Conservation (phyloP, 805 yeast species). For the Candida adriatica region DNA sequence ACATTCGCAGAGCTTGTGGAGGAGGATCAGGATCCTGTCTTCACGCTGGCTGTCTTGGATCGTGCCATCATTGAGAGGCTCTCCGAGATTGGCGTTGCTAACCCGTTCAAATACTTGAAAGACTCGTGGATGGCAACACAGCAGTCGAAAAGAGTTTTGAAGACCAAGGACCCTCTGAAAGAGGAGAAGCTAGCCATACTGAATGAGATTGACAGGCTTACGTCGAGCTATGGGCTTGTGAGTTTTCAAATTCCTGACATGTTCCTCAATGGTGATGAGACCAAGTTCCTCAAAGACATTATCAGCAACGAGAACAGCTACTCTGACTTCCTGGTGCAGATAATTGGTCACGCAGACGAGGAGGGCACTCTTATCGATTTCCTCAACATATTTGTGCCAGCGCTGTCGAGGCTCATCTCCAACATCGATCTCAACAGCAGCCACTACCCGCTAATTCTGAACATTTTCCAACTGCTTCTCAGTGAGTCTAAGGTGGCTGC, state of each 20-base stretch:
- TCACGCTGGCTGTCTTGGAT: constrained; percentile 31
- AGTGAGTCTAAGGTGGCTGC: constrained; percentile 57
- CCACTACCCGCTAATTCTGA: constrained; percentile 44
- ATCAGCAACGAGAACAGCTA: constrained; percentile 24
- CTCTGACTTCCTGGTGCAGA: constrained; percentile 46
- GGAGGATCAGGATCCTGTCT: constrained; percentile 14
- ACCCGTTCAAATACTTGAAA: constrained; percentile 43
- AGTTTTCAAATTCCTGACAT: constrained; percentile 61
- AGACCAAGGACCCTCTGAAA: constrained; percentile 33
- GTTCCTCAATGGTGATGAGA: constrained; percentile 26
- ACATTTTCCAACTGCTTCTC: constrained; percentile 51
- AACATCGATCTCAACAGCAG: constrained; percentile 41
- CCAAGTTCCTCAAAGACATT: constrained; percentile 24
- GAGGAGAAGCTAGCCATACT: constrained; percentile 33
- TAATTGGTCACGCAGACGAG: constrained; percentile 52
- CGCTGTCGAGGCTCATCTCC: constrained; percentile 30
- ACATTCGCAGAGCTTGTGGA: constrained; percentile 21
- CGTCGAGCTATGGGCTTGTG: constrained; percentile 60
- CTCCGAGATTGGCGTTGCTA: constrained; percentile 43
- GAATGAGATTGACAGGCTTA: constrained; percentile 40
- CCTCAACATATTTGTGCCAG: constrained; percentile 39
- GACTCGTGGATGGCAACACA: constrained; percentile 37
- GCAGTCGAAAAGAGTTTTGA: constrained; percentile 35
- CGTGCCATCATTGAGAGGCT: constrained; percentile 47
- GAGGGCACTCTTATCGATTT: constrained; percentile 62